Conservation (phyloP, 2,329 filamentous ascomycete genomes). For the Fusarium sp. region DNA sequence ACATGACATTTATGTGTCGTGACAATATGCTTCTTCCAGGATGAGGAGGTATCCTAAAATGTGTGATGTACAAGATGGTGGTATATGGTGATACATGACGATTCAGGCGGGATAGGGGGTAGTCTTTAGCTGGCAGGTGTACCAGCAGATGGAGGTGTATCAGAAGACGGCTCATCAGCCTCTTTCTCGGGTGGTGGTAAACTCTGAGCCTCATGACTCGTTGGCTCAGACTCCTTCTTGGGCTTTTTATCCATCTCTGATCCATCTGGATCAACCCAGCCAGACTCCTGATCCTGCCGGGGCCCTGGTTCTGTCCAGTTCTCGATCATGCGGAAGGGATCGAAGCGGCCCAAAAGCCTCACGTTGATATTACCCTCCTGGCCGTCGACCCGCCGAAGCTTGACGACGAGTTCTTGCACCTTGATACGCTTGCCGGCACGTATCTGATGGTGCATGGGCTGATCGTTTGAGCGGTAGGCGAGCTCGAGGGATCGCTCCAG, state of each 20-base stretch:
- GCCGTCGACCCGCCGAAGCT: slow-evolving; percentile 35
- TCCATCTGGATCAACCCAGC: neutral
- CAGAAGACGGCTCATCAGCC: neutral
- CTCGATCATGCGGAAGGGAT: slow-evolving; percentile 36
- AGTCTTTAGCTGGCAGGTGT: neutral
- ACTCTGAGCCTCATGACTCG: neutral
- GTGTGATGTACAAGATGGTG: slow-evolving; percentile 24
- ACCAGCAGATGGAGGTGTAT: neutral
- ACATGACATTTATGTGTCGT: slow-evolving; percentile 19
- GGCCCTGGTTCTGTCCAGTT: slow-evolving; percentile 20
- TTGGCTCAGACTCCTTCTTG: neutral
- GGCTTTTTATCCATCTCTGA: neutral
- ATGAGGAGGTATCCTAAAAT: slow-evolving; percentile 6
- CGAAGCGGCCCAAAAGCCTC: slow-evolving; percentile 39
- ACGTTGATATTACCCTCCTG: slow-evolving; percentile 36
- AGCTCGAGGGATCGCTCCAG: slow-evolving; percentile 45
- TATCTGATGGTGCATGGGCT: slow-evolving; percentile 39
- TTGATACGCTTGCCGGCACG: slow-evolving; percentile 18
- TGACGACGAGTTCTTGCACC: slow-evolving; percentile 31
- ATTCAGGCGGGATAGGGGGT: neutral
- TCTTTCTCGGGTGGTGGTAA: neutral
- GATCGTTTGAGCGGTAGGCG: slow-evolving; percentile 45
- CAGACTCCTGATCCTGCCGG: neutral
- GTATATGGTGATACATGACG: slow-evolving; percentile 4
- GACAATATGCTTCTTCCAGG: neutral